These are phyloP conservation scores for Starmerella scarabaei DNA, from an alignment of 805 yeast genomes.

Conservation along the genomic window DNA sequence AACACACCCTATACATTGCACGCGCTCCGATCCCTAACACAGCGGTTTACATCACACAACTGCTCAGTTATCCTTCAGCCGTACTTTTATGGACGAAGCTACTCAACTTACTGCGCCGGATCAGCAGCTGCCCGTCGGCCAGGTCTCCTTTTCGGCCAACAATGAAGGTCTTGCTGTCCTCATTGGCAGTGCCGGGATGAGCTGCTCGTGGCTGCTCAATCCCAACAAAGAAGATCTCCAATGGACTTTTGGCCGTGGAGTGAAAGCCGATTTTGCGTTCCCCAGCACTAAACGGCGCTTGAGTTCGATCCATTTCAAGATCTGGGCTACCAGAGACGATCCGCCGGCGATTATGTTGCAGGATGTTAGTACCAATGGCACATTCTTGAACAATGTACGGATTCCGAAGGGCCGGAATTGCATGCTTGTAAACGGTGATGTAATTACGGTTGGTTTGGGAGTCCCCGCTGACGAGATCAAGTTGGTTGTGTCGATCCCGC, in stretches of 20 bases:
- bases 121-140: constrained; percentile 13
- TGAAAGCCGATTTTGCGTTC: constrained; percentile 49
- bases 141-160: constrained; percentile 12
- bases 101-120: constrained; percentile 23
- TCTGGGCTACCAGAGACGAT: constrained; percentile 52
- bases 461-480: constrained; percentile 52
- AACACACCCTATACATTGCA: no score
- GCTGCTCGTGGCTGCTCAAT: constrained; percentile 17
- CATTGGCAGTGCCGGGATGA: constrained; percentile 18
- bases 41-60: no score
- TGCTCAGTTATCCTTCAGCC: no score
- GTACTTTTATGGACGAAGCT: constrained; percentile 19
- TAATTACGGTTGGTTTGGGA: constrained; percentile 79
- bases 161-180: constrained; percentile 17
- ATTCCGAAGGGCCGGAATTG: constrained; percentile 67
- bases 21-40: no score
- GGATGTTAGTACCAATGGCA: constrained; percentile 86
- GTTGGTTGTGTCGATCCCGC: constrained; percentile 31
- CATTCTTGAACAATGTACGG: constrained; percentile 63
- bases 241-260: constrained; percentile 73
- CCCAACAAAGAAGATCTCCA: constrained; percentile 8
- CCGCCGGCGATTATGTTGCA: constrained; percentile 39
- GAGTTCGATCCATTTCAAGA: constrained; percentile 59
- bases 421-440: constrained; percentile 83
- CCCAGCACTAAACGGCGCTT: constrained; percentile 46